Base-by-base conservation (phyloP, 2,329 filamentous ascomycete genomes). In the Penicillium sp. region DNA sequence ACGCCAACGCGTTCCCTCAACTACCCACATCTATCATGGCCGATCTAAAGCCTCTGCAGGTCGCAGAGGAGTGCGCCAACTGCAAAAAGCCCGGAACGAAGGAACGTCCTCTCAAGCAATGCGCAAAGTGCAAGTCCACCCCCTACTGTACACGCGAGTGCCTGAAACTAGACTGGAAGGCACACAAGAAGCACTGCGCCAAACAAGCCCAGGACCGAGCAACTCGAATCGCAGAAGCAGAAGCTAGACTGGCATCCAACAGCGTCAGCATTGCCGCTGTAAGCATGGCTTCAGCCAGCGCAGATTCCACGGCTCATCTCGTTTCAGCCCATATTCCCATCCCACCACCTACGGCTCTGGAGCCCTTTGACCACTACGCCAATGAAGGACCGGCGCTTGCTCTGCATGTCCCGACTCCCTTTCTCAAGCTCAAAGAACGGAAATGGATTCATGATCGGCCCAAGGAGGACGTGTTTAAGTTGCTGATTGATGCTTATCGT, bases 121-220 rank as follows among this genome's bases (percentile, higher is more conserved):
- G 48, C 20, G 9, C 8, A 15, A 17, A 41, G n/a, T 29, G 40
- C 21, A 49, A 45, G 18, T 27, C 13, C 6, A 43, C 18, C 0
- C 66, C 58, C 21, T 84, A 84, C 66, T 84, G 81, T 71, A 79
- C 77, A 34, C 70, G 70, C 20, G 73, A 76, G 29, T 84, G 81
- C 67, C 77, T 83, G 62, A 79, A 77, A 55, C 61, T 65, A 1
- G 72, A 83, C 60, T 84, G 77, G 78, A 78, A 79, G 56, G 21
- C 13, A 2, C 80, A 84, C 64, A 79, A 79, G 59, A 74, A 73
- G 51, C 54, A 62, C 7, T 82, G 79, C 64, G 61, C 56, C 39
- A 67, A 63, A 53, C 53, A 24, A 63, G 53, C 60, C 43, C 36
- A 40, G 8, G 36, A 26, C 9, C 36, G 36, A 40, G 36, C 18